Evolutionary conservation across 768 basidiomycete species (phyloP).

Genomic region (Ramaria rubella): DNA sequence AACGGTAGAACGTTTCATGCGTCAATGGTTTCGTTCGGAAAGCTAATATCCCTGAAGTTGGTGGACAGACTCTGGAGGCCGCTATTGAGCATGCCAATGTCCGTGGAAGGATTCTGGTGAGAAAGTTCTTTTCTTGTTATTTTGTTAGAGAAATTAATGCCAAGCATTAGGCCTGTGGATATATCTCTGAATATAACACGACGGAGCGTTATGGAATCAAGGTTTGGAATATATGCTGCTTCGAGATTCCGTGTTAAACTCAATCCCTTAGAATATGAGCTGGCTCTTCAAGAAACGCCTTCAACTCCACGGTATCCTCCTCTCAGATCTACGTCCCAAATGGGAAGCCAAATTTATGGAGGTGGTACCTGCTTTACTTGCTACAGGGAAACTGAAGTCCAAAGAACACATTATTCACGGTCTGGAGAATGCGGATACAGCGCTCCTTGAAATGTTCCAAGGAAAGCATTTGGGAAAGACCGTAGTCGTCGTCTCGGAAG

Average conservation of each 20-base stretch:
- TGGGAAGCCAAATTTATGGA: constrained; percentile 37
- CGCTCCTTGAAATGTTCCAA: constrained; percentile 28
- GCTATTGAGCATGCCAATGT: too few relatives aligned
- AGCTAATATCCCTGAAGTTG: too few relatives aligned
- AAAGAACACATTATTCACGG: constrained; percentile 41
- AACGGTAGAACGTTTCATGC: too few relatives aligned
- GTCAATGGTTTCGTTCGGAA: too few relatives aligned
- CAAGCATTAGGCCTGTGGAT: too few relatives aligned
- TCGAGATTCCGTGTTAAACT: not conserved
- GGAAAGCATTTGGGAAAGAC: constrained; percentile 34
- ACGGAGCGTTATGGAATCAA: constrained; percentile 15
- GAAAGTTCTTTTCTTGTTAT: too few relatives aligned
- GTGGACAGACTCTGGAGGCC: too few relatives aligned
- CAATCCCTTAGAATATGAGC: not conserved
- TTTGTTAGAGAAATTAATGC: too few relatives aligned
- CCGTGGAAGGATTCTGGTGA: too few relatives aligned
- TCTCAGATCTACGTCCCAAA: not conserved
- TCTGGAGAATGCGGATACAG: constrained; percentile 35
- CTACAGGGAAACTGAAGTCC: constrained; percentile 41
- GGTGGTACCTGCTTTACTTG: constrained; percentile 34
- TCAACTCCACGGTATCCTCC: not conserved
- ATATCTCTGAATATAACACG: too few relatives aligned
- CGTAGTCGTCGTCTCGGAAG: constrained; percentile 20
- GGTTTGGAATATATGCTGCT: constrained; percentile 1
- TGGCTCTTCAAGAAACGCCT: constrained; percentile 1